phyloP scores from a whole-genome alignment of 2,329 filamentous ascomycete genomes.

The Colletotrichum musicola region DNA sequence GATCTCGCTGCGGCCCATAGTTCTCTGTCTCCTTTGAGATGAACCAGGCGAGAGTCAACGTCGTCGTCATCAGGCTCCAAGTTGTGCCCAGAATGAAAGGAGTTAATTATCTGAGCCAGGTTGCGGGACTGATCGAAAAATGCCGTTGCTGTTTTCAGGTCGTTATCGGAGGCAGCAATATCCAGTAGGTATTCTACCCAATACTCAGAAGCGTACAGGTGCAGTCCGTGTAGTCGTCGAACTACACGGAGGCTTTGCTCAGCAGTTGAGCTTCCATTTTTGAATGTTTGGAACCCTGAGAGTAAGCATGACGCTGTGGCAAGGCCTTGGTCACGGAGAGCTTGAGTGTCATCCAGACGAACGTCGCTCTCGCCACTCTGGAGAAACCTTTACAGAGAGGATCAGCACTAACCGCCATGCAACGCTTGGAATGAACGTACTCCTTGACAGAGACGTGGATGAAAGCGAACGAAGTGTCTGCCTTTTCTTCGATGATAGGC shows the following conservation, averaged over 20 bases:
- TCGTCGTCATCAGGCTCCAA: too few species aligned
- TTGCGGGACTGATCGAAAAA: neutral
- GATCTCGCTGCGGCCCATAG: too few species aligned
- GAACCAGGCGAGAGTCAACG: too few species aligned
- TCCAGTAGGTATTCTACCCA: neutral
- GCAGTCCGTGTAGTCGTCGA: neutral
- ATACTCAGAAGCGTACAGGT: neutral
- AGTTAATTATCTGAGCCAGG: too few species aligned
- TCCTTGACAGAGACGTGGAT: constrained; percentile 46
- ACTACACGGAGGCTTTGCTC: neutral
- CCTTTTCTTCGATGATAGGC: constrained; percentile 41
- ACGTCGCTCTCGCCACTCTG: neutral
- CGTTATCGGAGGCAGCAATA: neutral
- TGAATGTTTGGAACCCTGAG: neutral
- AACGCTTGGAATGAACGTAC: neutral
- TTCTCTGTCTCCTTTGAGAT: too few species aligned
- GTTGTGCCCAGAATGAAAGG: too few species aligned
- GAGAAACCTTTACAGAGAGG: neutral
- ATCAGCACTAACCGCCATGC: neutral
- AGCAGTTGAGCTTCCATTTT: neutral
- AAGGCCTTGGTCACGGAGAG: neutral
- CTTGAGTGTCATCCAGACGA: neutral
- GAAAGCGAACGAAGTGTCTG: constrained; percentile 41
- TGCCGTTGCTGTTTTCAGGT: neutral
- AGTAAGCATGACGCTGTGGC: neutral